A percentile compares a stretch with the other conserved stretches of the same genome.
Conservation (phyloP, 345 rosid species). For the Hibiscus tridactylites region DNA sequence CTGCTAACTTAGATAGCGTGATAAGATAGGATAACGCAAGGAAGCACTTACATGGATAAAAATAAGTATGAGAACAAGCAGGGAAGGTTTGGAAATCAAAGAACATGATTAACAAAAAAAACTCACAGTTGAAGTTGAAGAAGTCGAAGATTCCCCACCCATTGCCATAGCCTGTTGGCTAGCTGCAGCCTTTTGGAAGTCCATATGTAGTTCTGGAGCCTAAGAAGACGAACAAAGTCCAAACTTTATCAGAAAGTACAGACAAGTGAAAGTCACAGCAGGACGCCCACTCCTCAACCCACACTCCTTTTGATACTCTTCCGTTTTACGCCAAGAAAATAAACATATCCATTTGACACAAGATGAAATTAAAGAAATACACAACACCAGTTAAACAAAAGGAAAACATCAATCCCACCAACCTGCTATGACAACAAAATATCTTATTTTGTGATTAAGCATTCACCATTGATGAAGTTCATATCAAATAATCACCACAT, state of each 20-base stretch:
- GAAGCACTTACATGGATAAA: background rate
- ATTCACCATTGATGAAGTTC: background rate
- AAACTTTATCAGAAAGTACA: background rate
- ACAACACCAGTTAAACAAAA: background rate
- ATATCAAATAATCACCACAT: too few species aligned
- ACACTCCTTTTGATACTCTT: background rate
- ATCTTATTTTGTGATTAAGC: background rate
- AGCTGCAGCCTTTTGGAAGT: constrained; percentile 44
- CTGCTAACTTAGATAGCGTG: background rate
- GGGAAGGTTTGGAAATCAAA: background rate
- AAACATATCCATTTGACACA: background rate
- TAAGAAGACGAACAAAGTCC: constrained; percentile 11
- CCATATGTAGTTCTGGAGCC: constrained; percentile 57
- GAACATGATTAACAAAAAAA: background rate
- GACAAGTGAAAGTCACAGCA: background rate
- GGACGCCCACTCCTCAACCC: background rate
- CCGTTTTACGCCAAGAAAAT: background rate
- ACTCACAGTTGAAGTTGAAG: constrained; percentile 25
- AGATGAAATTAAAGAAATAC: background rate
- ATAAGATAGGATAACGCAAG: background rate
- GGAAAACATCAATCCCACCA: background rate
- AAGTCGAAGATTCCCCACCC: constrained; percentile 41
- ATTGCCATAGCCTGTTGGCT: constrained; percentile 19
- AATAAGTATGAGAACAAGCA: background rate
- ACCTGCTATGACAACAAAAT: background rate